Conservation (phyloP, 495 filamentous ascomycete genomes). For the Aspergillus egyptiacus region DNA sequence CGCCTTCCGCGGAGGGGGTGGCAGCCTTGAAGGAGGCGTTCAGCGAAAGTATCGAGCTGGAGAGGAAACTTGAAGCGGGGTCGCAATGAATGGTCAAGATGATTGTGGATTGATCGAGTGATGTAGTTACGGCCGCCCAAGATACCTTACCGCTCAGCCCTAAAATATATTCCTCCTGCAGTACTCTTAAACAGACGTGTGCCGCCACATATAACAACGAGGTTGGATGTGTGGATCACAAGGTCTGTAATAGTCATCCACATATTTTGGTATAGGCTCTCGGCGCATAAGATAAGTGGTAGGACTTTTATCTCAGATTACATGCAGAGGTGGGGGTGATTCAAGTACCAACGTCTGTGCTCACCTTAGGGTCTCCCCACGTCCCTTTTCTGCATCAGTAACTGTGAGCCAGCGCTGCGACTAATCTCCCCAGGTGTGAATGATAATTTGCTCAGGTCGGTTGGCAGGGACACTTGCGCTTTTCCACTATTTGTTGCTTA, state of each 20-base stretch:
- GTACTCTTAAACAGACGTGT: too few species aligned
- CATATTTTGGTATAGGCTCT: not conserved
- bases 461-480: too few species aligned
- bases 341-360: slow-evolving; percentile 1
- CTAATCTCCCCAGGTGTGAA: too few species aligned
- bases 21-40: slow-evolving; percentile 63
- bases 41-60: slow-evolving; percentile 66
- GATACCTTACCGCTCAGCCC: not conserved
- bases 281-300: not conserved
- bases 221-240: not conserved
- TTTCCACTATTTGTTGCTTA: too few species aligned
- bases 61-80: slow-evolving; percentile 44
- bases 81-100: slow-evolving; percentile 1
- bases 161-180: not conserved
- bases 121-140: slow-evolving; percentile 4
- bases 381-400: not conserved
- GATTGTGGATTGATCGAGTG: not conserved
- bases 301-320: not conserved
- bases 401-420: too few species aligned
- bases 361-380: not conserved
- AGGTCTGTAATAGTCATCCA: not conserved
- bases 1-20: slow-evolving; percentile 54
- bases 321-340: slow-evolving; percentile 1
- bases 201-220: too few species aligned
- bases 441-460: too few species aligned